Evolutionary conservation across 495 filamentous ascomycete species (phyloP).

Genomic region (Jackrogersella minutella): DNA sequence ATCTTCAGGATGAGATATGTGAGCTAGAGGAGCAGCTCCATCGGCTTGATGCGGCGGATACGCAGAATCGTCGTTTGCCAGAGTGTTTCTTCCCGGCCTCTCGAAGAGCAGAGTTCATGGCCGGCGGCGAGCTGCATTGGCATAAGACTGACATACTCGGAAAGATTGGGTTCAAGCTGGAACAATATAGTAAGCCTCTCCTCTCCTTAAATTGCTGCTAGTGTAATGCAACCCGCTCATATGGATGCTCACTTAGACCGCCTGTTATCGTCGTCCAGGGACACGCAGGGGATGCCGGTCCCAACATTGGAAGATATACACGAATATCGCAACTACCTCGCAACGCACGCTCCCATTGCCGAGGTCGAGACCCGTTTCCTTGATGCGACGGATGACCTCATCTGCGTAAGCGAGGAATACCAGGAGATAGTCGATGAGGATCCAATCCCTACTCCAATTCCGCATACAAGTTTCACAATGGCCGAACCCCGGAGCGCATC

Average conservation of each 20-base stretch:
- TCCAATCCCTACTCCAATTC: conserved; percentile 29
- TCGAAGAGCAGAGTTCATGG: conserved; percentile 70
- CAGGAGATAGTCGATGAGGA: conserved; percentile 35
- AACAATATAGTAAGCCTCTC: conserved; percentile 78
- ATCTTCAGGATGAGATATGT: conserved; percentile 86
- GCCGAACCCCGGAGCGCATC: conserved; percentile 18
- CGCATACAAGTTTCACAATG: conserved; percentile 30
- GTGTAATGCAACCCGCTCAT: conserved; percentile 20
- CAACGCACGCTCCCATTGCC: conserved; percentile 66
- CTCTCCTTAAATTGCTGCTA: conserved; percentile 3
- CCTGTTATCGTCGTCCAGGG: conserved; percentile 71
- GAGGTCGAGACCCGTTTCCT: conserved; percentile 75
- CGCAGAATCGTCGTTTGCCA: conserved; percentile 65
- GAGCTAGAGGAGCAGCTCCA: conserved; percentile 80
- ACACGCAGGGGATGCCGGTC: conserved; percentile 61
- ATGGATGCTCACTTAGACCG: conserved; percentile 61
- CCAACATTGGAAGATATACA: conserved; percentile 66
- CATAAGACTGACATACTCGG: conserved; percentile 74
- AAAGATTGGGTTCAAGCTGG: conserved; percentile 74
- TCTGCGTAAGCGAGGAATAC: conserved; percentile 56
- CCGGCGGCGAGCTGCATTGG: conserved; percentile 74
- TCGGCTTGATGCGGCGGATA: conserved; percentile 75
- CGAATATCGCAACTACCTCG: conserved; percentile 73
- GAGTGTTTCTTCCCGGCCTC: conserved; percentile 68
- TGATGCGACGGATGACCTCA: conserved; percentile 69